Conservation (phyloP, 2,329 filamentous ascomycete species). For the Ceratocystis harringtonii region DNA sequence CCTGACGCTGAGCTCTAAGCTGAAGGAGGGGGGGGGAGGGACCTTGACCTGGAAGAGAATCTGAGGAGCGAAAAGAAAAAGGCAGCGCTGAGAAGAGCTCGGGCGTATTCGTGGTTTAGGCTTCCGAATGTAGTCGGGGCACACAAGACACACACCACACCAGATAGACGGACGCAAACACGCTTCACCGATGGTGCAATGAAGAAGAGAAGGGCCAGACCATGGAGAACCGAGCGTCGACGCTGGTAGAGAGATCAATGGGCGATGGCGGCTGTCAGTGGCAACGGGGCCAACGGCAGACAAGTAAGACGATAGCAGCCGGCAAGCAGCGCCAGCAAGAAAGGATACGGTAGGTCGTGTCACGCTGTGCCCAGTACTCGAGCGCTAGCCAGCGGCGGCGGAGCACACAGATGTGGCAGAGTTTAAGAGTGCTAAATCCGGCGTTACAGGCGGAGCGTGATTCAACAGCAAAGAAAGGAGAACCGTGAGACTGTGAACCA, state of each 20-base stretch:
- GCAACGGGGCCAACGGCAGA: too few relatives aligned
- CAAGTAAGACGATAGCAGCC: too few relatives aligned
- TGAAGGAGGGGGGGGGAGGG: background rate
- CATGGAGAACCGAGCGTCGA: background rate
- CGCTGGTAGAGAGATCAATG: background rate
- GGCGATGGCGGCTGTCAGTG: too few relatives aligned
- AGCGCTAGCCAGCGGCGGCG: too few relatives aligned
- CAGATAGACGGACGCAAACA: background rate
- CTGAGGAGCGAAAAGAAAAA: background rate
- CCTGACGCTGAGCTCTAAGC: background rate
- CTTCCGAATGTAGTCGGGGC: background rate
- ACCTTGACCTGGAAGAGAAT: background rate
- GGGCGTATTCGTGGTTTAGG: slow-evolving; percentile 1
- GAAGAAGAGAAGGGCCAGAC: background rate
- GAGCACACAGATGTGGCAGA: too few relatives aligned
- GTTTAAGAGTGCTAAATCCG: too few relatives aligned
- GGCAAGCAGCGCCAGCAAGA: too few relatives aligned
- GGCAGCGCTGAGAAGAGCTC: background rate
- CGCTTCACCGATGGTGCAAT: background rate
- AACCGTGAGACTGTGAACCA: too few relatives aligned
- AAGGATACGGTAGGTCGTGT: too few relatives aligned
- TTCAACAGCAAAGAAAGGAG: background rate
- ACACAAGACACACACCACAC: background rate
- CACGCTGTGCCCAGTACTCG: too few relatives aligned
- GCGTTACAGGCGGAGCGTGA: background rate